phyloP scores from a whole-genome alignment of 257 asterid genomes.

The Phtheirospermum japonicum region DNA sequence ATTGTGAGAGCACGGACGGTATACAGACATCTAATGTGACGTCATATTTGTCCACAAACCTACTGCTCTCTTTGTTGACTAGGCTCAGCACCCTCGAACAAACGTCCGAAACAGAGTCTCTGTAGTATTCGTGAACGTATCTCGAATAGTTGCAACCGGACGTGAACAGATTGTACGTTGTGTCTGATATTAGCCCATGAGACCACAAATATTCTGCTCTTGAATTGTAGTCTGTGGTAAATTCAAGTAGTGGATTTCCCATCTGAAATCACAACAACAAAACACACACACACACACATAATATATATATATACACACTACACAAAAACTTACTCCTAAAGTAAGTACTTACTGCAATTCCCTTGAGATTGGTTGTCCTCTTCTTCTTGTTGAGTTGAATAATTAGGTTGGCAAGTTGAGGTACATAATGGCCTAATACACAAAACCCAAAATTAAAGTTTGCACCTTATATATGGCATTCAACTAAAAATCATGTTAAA shows the following conservation, averaged over 20 bases:
- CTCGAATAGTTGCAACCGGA: slow-evolving; percentile 59
- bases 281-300: neutral
- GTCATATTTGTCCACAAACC: slow-evolving; percentile 63
- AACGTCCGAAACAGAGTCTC: slow-evolving; percentile 46
- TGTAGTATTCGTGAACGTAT: slow-evolving; percentile 56
- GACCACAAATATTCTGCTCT: slow-evolving; percentile 79
- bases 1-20: slow-evolving; percentile 60
- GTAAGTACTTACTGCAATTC: slow-evolving; percentile 56
- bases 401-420: slow-evolving; percentile 69
- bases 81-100: slow-evolving; percentile 53
- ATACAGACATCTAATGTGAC: slow-evolving; percentile 75
- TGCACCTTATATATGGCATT: neutral
- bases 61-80: slow-evolving; percentile 59
- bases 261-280: too few species aligned
- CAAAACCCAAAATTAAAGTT: slow-evolving; percentile 14
- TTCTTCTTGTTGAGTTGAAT: slow-evolving; percentile 50
- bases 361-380: slow-evolving; percentile 51
- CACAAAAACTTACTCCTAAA: neutral
- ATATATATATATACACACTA: too few species aligned
- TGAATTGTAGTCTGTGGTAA: slow-evolving; percentile 56
- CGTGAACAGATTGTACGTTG: slow-evolving; percentile 55
- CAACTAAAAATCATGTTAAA: too few species aligned
- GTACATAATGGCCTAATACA: slow-evolving; percentile 59
- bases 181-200: slow-evolving; percentile 70
- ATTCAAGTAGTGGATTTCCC: slow-evolving; percentile 77